A percentile compares a stretch with the other conserved stretches of the same genome.
Evolutionary conservation across 2,329 filamentous ascomycete genomes (phyloP).

Genomic region (Biscogniauxia mediterranea): DNA sequence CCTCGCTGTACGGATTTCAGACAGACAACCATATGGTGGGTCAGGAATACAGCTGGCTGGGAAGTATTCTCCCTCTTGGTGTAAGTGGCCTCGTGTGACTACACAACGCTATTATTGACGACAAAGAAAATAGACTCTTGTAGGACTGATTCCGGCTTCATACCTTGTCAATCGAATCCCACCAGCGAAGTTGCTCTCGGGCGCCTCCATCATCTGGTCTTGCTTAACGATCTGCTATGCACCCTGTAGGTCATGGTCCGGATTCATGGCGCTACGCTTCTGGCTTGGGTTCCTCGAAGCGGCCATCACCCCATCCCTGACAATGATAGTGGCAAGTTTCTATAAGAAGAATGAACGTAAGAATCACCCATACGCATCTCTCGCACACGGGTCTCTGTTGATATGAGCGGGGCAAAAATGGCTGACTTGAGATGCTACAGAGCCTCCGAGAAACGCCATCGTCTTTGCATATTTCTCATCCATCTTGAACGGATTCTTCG

Average conservation of each 20-base stretch:
- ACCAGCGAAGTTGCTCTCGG: constrained; percentile 26
- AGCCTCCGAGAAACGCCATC: constrained; percentile 36
- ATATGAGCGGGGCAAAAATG: background rate
- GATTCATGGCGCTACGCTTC: constrained; percentile 36
- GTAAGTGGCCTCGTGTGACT: constrained; percentile 13
- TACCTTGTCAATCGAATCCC: constrained; percentile 30
- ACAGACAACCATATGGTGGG: constrained; percentile 33
- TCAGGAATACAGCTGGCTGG: constrained; percentile 34
- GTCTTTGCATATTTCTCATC: constrained; percentile 36
- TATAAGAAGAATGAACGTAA: constrained; percentile 37
- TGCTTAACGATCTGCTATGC: constrained; percentile 28
- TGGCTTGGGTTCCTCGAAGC: constrained; percentile 37
- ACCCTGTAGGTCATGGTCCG: constrained; percentile 26
- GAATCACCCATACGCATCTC: background rate
- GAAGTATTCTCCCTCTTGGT: constrained; percentile 31
- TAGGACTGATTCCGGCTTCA: constrained; percentile 26
- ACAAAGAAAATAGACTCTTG: constrained; percentile 12
- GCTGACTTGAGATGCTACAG: background rate
- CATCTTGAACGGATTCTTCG: constrained; percentile 28
- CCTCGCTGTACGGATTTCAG: constrained; percentile 35
- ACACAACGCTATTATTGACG: background rate
- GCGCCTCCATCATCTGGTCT: constrained; percentile 31
- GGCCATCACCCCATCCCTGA: constrained; percentile 34
- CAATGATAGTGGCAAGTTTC: constrained; percentile 36
- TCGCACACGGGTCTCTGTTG: background rate